Percentiles rank a stretch among this genome's conserved stretches.
Evolutionary conservation across 176 grass and related monocot genomes (phyloP).

Genomic region (Musa beccarii): DNA sequence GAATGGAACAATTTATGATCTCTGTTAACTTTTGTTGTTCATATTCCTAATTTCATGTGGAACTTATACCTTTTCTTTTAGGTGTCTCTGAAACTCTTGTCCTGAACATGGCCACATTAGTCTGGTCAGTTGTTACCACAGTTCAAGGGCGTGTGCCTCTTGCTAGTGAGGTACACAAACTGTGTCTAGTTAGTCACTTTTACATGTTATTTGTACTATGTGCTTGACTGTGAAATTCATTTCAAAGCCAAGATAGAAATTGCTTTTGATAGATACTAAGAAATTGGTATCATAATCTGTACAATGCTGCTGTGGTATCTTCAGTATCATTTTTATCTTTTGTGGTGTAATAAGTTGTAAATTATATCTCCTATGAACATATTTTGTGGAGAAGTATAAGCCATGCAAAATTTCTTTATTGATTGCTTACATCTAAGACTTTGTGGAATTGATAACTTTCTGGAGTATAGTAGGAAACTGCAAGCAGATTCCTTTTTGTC

Average conservation of each 20-base stretch:
- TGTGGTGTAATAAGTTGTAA: neutral
- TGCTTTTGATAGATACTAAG: neutral
- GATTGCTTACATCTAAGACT: too few species aligned
- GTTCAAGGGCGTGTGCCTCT: constrained; percentile 85
- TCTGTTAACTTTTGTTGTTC: neutral
- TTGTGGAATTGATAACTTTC: too few species aligned
- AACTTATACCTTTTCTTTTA: constrained; percentile 29
- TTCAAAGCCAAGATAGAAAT: neutral
- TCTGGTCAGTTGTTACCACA: constrained; percentile 84
- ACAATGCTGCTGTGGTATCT: too few species aligned
- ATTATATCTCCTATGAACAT: too few species aligned
- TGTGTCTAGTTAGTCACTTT: too few species aligned
- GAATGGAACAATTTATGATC: neutral
- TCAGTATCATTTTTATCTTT: neutral
- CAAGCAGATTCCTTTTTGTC: too few species aligned
- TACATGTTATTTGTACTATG: neutral
- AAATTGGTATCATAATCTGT: too few species aligned
- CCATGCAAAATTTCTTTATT: too few species aligned
- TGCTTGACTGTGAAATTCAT: neutral
- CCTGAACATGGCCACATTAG: constrained; percentile 87
- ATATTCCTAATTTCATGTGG: neutral
- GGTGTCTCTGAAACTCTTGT: constrained; percentile 90
- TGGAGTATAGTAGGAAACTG: too few species aligned
- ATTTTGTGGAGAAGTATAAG: too few species aligned
- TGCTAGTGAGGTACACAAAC: constrained; percentile 67